phyloP scores from a whole-genome alignment of 805 yeast genomes.

The Wickerhamomyces xylosicus region DNA sequence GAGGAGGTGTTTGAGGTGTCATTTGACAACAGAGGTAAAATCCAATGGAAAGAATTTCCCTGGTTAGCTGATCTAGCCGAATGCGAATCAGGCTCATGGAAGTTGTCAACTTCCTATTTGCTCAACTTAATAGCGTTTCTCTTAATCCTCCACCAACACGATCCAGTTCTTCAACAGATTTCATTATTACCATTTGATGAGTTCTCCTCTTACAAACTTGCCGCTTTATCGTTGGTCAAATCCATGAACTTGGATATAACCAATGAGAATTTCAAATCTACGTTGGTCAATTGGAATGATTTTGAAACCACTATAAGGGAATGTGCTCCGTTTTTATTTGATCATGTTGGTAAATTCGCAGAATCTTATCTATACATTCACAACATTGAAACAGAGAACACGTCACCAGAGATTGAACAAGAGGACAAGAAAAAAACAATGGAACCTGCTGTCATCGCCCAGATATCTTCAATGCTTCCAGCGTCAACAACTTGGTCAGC shows the following conservation, averaged over 20 bases:
- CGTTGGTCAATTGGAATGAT: slow-evolving; percentile 20
- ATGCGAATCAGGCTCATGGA: no score
- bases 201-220: slow-evolving; percentile 33
- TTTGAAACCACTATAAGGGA: slow-evolving; percentile 23
- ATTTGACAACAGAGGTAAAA: no score
- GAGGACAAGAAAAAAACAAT: neutral
- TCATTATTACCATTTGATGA: slow-evolving; percentile 4
- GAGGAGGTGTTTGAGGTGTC: no score
- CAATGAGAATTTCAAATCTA: slow-evolving; percentile 10
- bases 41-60: neutral
- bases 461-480: neutral
- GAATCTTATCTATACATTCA: slow-evolving; percentile 27
- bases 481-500: slow-evolving; percentile 1
- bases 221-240: slow-evolving; percentile 36
- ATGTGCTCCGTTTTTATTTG: slow-evolving; percentile 33
- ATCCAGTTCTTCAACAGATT: neutral
- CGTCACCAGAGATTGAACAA: neutral
- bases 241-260: slow-evolving; percentile 35
- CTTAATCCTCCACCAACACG: neutral
- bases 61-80: no score
- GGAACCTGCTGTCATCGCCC: neutral
- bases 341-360: slow-evolving; percentile 33
- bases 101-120: neutral
- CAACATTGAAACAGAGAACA: no score
- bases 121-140: neutral